These are phyloP conservation scores for Cyanophora paradoxa DNA, from an alignment of 78 protist genomes.

Conservation along the genomic window DNA sequence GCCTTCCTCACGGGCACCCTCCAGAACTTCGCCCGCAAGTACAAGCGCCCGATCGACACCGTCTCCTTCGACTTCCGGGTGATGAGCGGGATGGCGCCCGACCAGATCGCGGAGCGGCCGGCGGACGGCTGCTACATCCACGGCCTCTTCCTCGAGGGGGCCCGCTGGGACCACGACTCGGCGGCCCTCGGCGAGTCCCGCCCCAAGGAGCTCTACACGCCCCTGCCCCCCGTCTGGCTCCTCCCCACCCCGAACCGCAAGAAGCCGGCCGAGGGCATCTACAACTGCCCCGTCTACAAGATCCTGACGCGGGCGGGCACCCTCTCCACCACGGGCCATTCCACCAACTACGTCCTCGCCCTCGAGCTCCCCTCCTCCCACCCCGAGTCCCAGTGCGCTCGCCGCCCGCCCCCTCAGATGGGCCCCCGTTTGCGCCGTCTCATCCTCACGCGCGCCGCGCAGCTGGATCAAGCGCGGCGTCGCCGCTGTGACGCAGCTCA, in stretches of 20 bases:
- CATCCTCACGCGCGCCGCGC: no score
- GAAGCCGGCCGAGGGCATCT: slow-evolving; percentile 16
- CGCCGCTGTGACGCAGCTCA: neutral
- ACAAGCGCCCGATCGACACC: slow-evolving; percentile 47
- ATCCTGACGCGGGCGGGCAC: slow-evolving; percentile 51
- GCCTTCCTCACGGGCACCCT: slow-evolving; percentile 78
- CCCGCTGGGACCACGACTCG: slow-evolving; percentile 1
- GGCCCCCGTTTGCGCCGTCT: no score
- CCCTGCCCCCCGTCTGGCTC: neutral
- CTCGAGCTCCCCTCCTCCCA: neutral
- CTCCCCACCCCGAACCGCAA: neutral
- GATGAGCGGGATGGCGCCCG: slow-evolving; percentile 10
- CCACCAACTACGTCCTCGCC: slow-evolving; percentile 21
- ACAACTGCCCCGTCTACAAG: slow-evolving; percentile 43
- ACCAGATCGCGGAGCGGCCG: slow-evolving; percentile 28
- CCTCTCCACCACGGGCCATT: slow-evolving; percentile 59
- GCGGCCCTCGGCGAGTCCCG: slow-evolving; percentile 24
- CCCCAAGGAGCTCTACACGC: slow-evolving; percentile 47
- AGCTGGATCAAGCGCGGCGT: slow-evolving; percentile 7
- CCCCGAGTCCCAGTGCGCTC: slow-evolving; percentile 26
- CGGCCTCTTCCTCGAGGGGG: slow-evolving; percentile 49
- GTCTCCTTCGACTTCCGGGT: slow-evolving; percentile 30
- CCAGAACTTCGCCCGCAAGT: slow-evolving; percentile 66
- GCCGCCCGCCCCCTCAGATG: no score
- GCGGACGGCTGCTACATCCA: slow-evolving; percentile 44